These are phyloP conservation scores for Trypanosomatidae sp. DNA, from an alignment of 208 protist genomes.

Conservation along the genomic window DNA sequence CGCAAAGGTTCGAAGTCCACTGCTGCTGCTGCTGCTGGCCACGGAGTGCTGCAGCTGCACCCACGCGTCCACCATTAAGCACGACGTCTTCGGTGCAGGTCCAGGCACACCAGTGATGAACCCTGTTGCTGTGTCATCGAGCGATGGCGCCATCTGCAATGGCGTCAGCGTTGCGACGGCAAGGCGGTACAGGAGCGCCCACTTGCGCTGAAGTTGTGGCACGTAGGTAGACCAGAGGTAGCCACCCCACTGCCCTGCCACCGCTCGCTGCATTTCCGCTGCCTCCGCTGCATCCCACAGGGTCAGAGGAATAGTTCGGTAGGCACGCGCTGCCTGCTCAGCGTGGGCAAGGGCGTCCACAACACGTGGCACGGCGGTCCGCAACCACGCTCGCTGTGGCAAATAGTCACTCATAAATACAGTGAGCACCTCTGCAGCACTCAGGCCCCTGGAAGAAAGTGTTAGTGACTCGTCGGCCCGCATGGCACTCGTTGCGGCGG, in stretches of 20 bases:
- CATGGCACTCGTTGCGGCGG: not conserved
- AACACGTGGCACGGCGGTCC: constrained; percentile 16
- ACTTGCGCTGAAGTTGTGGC: constrained; percentile 29
- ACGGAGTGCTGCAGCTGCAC: constrained; percentile 13
- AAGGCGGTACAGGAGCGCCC: constrained; percentile 16
- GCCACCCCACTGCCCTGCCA: constrained; percentile 13
- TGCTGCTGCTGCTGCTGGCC: not conserved
- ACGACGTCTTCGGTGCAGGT: not conserved
- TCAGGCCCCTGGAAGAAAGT: constrained; percentile 2
- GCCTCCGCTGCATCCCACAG: constrained; percentile 5
- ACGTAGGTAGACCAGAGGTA: constrained; percentile 27
- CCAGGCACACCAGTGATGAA: constrained; percentile 15
- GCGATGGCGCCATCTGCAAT: constrained; percentile 5
- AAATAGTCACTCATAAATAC: constrained; percentile 26
- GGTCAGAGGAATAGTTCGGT: not conserved
- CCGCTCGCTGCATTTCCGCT: constrained; percentile 12
- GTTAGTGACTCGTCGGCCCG: not conserved
- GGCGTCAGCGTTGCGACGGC: constrained; percentile 17
- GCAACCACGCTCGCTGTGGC: constrained; percentile 32
- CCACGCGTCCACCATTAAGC: constrained; percentile 24
- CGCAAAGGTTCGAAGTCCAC: not conserved
- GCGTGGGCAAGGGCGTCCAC: constrained; percentile 18
- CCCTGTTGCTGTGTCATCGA: not conserved
- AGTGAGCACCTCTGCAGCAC: constrained; percentile 15
- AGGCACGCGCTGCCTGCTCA: constrained; percentile 4